phyloP scores from a whole-genome alignment of 148 eudicot genomes.

The Gaultheria prostrata region DNA sequence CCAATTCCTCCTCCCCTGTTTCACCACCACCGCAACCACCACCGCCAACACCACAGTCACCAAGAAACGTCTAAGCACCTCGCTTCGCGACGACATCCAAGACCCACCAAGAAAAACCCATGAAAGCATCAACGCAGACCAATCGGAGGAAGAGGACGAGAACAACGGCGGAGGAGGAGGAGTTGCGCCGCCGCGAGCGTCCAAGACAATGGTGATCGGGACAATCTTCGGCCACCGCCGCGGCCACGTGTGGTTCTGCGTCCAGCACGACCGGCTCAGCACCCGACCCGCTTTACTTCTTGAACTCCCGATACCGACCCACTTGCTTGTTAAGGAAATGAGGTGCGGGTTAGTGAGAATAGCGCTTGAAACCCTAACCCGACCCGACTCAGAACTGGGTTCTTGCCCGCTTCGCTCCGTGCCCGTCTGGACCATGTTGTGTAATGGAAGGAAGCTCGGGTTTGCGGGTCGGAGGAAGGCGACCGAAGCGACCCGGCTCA shows the following conservation, averaged over 20 bases:
- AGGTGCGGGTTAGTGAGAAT: slow-evolving; percentile 61
- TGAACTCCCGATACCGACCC: slow-evolving; percentile 68
- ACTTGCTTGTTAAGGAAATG: slow-evolving; percentile 61
- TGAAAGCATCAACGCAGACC: slow-evolving; percentile 20
- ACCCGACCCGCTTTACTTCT: slow-evolving; percentile 65
- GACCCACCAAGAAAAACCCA: slow-evolving; percentile 4
- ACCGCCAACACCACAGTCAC: slow-evolving; percentile 13
- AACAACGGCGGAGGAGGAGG: slow-evolving; percentile 17
- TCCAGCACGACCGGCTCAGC: slow-evolving; percentile 61
- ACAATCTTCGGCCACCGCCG: slow-evolving; percentile 82
- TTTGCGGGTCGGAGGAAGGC: slow-evolving; percentile 65
- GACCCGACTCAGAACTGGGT: slow-evolving; percentile 36
- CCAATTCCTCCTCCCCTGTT: slow-evolving; percentile 62
- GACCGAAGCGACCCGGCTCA: slow-evolving; percentile 26
- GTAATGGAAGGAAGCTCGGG: slow-evolving; percentile 75
- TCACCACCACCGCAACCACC: slow-evolving; percentile 37
- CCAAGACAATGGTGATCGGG: slow-evolving; percentile 75
- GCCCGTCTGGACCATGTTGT: slow-evolving; percentile 67
- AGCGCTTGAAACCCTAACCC: slow-evolving; percentile 52
- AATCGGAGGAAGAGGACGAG: slow-evolving; percentile 9
- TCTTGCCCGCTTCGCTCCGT: slow-evolving; percentile 56
- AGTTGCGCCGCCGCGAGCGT: slow-evolving; percentile 51
- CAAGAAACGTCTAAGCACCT: slow-evolving; percentile 82
- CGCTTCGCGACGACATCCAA: slow-evolving; percentile 58
- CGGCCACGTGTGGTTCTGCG: slow-evolving; percentile 82